A percentile compares a stretch with the other conserved stretches of the same genome.
Conservation (phyloP, 2,329 filamentous ascomycete genomes). For the Akanthomyces lecanii region DNA sequence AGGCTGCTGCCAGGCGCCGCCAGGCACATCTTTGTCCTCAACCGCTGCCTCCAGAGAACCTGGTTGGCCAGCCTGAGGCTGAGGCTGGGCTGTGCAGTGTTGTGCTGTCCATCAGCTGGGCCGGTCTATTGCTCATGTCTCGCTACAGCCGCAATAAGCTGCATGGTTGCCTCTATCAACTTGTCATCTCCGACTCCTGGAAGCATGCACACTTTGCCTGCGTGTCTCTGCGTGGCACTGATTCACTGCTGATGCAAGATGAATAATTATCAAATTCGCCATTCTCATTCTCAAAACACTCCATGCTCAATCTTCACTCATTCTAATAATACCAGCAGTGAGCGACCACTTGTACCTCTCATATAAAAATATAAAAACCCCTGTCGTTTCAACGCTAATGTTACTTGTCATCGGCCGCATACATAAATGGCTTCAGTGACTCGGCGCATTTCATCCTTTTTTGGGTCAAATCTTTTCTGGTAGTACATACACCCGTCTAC, state of each 20-base stretch:
- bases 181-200: no score
- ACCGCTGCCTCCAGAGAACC: neutral
- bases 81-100: slow-evolving; percentile 6
- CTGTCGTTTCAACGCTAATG: neutral
- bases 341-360: neutral
- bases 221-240: no score
- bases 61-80: slow-evolving; percentile 1
- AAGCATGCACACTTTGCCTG: no score
- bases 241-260: no score
- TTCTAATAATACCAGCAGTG: neutral
- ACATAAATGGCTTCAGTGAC: neutral
- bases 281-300: no score
- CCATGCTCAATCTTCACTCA: no score
- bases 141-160: no score
- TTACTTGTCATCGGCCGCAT: neutral
- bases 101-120: slow-evolving; percentile 7
- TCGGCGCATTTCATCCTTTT: neutral
- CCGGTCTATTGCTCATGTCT: neutral
- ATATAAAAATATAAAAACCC: no score
- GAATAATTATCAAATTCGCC: no score
- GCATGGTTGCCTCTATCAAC: neutral
- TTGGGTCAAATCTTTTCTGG: neutral
- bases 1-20: neutral
- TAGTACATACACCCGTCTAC: neutral
- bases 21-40: no score